Evolutionary conservation across 1,284 basidiomycete genomes (phyloP).

Genomic region (Thelephora terrestris): DNA sequence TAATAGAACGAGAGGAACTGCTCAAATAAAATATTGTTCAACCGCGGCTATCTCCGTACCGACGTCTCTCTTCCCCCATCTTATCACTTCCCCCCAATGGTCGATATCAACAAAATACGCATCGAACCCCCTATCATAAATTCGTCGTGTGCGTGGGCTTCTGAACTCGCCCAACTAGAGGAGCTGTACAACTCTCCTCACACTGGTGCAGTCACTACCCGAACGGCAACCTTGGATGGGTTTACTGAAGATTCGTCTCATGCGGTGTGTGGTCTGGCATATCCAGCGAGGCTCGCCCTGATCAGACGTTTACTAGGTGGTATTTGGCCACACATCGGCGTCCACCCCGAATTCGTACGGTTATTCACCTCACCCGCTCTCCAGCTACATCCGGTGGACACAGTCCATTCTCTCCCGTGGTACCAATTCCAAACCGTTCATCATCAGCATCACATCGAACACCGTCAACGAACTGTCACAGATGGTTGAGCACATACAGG

Average conservation of each 20-base stretch:
- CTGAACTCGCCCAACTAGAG: conserved; percentile 48
- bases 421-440: conserved; percentile 47
- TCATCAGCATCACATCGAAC: conserved; percentile 65
- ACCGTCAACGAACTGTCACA: conserved; percentile 34
- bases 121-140: conserved; percentile 59
- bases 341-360: conserved; percentile 72
- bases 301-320: conserved; percentile 34
- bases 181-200: conserved; percentile 52
- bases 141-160: conserved; percentile 71
- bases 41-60: background rate
- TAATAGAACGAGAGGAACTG: conserved; percentile 81
- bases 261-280: conserved; percentile 31
- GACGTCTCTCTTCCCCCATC: background rate
- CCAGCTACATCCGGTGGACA: conserved; percentile 54
- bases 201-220: conserved; percentile 69
- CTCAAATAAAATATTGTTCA: conserved; percentile 32
- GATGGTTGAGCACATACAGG: conserved; percentile 51
- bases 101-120: conserved; percentile 36
- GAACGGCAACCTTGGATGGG: conserved; percentile 60
- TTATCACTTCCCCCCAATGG: conserved; percentile 28
- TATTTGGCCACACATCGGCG: conserved; percentile 35
- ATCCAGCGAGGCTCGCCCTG: background rate
- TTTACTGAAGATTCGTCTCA: conserved; percentile 53
- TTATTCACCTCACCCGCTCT: conserved; percentile 66
- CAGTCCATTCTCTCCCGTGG: conserved; percentile 34